Percentiles rank a stretch among this genome's conserved stretches.
phyloP scores from a whole-genome alignment of 176 grass and related monocot genomes.

The Rhynchospora tenuis region DNA sequence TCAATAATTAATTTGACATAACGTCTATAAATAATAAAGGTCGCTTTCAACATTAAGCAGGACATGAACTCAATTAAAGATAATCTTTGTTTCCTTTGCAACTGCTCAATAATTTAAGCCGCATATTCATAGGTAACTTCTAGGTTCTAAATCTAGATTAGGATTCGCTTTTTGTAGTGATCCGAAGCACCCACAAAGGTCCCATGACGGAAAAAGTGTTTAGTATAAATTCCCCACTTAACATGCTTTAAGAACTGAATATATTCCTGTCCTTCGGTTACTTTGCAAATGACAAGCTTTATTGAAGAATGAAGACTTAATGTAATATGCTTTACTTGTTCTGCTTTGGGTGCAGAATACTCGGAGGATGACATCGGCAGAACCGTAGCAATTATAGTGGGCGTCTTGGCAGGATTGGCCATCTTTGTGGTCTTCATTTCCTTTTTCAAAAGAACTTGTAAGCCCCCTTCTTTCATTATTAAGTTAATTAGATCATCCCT shows the following conservation, averaged over 20 bases:
- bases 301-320: neutral
- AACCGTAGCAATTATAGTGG: conserved; percentile 69
- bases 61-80: neutral
- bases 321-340: conserved; percentile 17
- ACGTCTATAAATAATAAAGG: neutral
- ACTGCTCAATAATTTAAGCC: neutral
- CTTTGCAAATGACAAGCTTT: conserved; percentile 30
- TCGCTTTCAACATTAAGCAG: neutral
- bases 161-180: neutral
- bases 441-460: conserved; percentile 58
- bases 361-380: conserved; percentile 64
- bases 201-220: neutral
- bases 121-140: neutral
- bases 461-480: neutral
- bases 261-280: conserved; percentile 44
- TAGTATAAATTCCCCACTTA: conserved; percentile 22
- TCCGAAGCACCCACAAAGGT: neutral
- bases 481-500: neutral
- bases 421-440: conserved; percentile 83
- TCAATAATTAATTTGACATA: neutral
- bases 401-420: conserved; percentile 68
- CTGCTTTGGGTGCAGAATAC: conserved; percentile 32
- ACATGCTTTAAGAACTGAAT: conserved; percentile 26
- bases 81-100: neutral
- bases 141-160: neutral